These are phyloP conservation scores for Talaromyces proteolyticus DNA, from an alignment of 495 filamentous ascomycete genomes.

Conservation along the genomic window DNA sequence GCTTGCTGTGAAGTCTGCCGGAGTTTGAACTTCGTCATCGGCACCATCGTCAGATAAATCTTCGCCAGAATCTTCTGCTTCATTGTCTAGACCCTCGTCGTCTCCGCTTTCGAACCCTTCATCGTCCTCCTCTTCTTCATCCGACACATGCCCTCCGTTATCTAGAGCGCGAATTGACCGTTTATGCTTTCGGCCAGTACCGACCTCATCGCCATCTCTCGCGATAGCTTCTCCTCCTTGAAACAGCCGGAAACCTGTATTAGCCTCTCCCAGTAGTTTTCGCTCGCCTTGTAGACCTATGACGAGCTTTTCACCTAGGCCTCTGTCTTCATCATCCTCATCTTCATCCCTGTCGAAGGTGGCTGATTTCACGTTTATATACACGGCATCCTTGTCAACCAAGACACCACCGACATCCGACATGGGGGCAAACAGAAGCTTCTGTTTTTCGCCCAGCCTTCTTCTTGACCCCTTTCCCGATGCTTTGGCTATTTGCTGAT, in stretches of 20 bases:
- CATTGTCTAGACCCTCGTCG: slow-evolving; percentile 48
- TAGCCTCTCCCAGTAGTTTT: slow-evolving; percentile 72
- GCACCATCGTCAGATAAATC: slow-evolving; percentile 24
- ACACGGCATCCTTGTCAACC: slow-evolving; percentile 76
- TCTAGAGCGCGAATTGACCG: slow-evolving; percentile 62
- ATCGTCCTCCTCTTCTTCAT: slow-evolving; percentile 54
- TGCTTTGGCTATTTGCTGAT: slow-evolving; percentile 74
- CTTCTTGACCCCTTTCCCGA: slow-evolving; percentile 72
- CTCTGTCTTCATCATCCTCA: slow-evolving; percentile 58
- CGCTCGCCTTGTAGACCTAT: slow-evolving; percentile 82
- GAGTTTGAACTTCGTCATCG: slow-evolving; percentile 35
- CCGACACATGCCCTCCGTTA: slow-evolving; percentile 40
- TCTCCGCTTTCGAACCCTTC: slow-evolving; percentile 61
- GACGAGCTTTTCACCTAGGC: slow-evolving; percentile 88
- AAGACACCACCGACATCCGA: slow-evolving; percentile 90
- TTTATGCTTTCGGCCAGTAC: slow-evolving; percentile 62
- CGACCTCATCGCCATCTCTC: slow-evolving; percentile 51
- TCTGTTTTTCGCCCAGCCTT: slow-evolving; percentile 89
- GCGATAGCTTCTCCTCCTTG: slow-evolving; percentile 65
- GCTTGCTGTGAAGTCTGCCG: slow-evolving; percentile 29
- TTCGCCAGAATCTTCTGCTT: slow-evolving; percentile 26
- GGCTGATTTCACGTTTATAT: slow-evolving; percentile 67
- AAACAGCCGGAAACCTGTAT: slow-evolving; percentile 79
- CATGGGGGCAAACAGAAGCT: slow-evolving; percentile 94
- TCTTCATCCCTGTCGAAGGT: slow-evolving; percentile 69